Base-by-base conservation (phyloP, 2,329 filamentous ascomycete species). In the Mycosphaerella sp. region DNA sequence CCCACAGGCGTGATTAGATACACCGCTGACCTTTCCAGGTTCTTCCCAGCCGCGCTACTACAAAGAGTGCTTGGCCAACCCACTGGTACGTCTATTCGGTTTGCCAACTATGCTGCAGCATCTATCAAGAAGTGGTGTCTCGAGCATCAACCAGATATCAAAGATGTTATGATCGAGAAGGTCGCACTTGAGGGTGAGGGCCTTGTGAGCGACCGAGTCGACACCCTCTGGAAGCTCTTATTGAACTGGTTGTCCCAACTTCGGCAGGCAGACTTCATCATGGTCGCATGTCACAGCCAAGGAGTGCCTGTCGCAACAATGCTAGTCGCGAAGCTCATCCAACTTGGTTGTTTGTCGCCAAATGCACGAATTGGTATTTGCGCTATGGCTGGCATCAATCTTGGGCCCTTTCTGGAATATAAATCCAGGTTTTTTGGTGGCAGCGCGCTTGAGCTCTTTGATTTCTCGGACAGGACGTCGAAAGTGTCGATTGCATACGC, bases 171-270 rank as follows among this genome's bases (percentile, higher is more conserved):
- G 60, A 88, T 98, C 49, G 89, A 96, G 64, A 96, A 94, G 66
- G 87, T 97, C 12, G 89, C 91, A 0, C 77, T 98, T 0, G 93
- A 98, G 71, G 91, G 91, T 17, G 93, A 98, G 70, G 93, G 93
- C 18, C 89, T 87, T 66, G 93, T 98, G 41, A 80, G 80, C 2
- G 90, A 97, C 56, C 80, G 93, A 6, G 89, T 97, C 1, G 87
- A 94, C 54, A 87, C 94, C 35, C 73, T 98, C 6, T 98, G 93
- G 93, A 95, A 91, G 69, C 76, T 97, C 8, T 76, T 98, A 49
- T 76, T 96, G 25, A 96, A 96, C 68, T 95, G 89, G 88, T 87
- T 96, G 58, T 89, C 95, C 34, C 85, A 91, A 57, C 86, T 98
- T 28, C 83, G 87, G 45, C 80, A 79, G 47, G 90, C 93, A 0